Conservation (phyloP, 2,329 filamentous ascomycete species). For the Nemania abortiva region DNA sequence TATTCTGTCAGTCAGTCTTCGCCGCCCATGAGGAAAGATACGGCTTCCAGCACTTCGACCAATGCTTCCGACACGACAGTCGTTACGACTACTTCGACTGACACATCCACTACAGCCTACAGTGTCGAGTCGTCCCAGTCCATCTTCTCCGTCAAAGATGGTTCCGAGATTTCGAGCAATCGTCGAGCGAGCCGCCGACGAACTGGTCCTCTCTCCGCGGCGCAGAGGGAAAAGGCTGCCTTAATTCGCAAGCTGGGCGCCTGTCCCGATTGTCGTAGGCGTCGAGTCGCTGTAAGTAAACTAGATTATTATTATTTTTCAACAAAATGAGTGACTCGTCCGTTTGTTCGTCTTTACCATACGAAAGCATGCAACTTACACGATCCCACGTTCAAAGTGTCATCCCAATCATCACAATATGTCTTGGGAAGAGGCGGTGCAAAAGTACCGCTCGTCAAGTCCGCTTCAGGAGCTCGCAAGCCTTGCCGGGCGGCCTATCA, state of each 20-base stretch:
- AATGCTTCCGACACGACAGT: conserved; percentile 59
- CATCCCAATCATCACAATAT: conserved; percentile 71
- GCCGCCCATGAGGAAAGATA: conserved; percentile 60
- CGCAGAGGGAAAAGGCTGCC: conserved; percentile 70
- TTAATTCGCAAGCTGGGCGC: conserved; percentile 71
- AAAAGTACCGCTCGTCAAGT: conserved; percentile 67
- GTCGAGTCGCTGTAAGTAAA: conserved; percentile 69
- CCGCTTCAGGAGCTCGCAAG: conserved; percentile 65
- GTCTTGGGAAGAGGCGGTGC: conserved; percentile 70
- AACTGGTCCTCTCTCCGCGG: conserved; percentile 68
- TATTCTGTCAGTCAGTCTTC: conserved; percentile 49
- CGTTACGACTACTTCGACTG: conserved; percentile 54
- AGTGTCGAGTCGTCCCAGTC: conserved; percentile 67
- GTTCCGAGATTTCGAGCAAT: conserved; percentile 64
- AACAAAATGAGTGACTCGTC: conserved; percentile 11
- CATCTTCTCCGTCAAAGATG: conserved; percentile 68
- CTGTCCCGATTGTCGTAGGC: conserved; percentile 66
- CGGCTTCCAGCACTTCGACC: conserved; percentile 66
- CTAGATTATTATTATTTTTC: conserved; percentile 3
- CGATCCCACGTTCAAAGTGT: conserved; percentile 58
- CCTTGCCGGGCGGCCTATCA: conserved; percentile 59
- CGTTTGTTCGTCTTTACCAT: not conserved
- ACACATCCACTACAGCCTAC: conserved; percentile 64
- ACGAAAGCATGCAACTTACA: conserved; percentile 43
- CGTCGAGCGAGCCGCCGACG: conserved; percentile 69